Evolutionary conservation across 805 yeast genomes (phyloP).

Genomic region (Spathaspora passalidarum): DNA sequence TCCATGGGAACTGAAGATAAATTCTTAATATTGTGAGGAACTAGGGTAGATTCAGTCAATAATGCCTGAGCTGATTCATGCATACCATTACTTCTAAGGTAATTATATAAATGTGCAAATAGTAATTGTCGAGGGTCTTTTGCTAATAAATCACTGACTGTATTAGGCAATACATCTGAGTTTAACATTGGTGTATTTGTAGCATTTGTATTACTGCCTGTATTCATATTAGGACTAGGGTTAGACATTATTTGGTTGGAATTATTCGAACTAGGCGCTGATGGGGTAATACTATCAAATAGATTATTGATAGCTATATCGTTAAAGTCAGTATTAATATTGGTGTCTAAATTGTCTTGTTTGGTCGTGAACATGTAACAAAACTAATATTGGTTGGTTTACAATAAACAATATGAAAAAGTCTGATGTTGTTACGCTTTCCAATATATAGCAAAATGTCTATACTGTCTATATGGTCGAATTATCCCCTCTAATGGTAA

Average conservation of each 20-base stretch:
- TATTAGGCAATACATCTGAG: background rate
- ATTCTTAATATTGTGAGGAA: conserved; percentile 5
- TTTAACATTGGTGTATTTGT: background rate
- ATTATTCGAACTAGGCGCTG: background rate
- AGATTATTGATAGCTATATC: background rate
- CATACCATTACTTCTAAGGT: conserved; percentile 44
- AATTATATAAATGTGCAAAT: conserved; percentile 51
- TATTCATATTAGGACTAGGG: background rate
- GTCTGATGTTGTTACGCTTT: too few relatives aligned
- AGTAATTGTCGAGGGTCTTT: conserved; percentile 37
- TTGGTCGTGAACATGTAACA: background rate
- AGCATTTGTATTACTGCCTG: background rate
- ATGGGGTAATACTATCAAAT: background rate
- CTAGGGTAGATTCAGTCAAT: conserved; percentile 18
- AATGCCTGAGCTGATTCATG: conserved; percentile 50
- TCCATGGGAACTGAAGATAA: conserved; percentile 11
- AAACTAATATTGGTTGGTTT: too few relatives aligned
- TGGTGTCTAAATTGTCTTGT: background rate
- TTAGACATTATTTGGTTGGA: background rate
- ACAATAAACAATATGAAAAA: too few relatives aligned
- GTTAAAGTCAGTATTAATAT: background rate
- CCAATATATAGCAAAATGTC: too few relatives aligned
- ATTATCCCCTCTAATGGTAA: background rate
- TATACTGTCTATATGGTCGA: background rate
- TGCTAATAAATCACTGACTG: conserved; percentile 15